Conservation (phyloP, 2,329 filamentous ascomycete genomes). For the Scytalidium lignicola region DNA sequence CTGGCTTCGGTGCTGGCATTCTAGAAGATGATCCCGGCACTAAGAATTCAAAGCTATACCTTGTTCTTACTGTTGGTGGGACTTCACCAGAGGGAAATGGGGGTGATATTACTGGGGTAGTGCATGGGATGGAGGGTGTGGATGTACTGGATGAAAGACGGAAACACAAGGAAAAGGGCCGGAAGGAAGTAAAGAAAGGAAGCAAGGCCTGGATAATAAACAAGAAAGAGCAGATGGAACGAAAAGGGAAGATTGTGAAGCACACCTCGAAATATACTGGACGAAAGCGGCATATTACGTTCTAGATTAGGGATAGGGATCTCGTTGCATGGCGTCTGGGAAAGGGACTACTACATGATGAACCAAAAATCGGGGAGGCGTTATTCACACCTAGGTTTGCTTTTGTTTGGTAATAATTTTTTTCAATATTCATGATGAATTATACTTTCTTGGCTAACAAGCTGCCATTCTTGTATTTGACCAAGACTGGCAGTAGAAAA, state of each 20-base stretch:
- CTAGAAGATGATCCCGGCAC: conserved; percentile 94
- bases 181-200: conserved; percentile 66
- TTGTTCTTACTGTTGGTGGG: conserved; percentile 85
- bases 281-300: conserved; percentile 73
- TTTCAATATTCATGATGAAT: no score
- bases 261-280: conserved; percentile 89
- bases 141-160: conserved; percentile 69
- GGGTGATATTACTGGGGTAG: conserved; percentile 85
- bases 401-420: no score
- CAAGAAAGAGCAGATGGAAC: conserved; percentile 91
- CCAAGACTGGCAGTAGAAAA: no score
- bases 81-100: conserved; percentile 42
- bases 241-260: conserved; percentile 93
- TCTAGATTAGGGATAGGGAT: conserved; percentile 41
- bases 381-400: no score
- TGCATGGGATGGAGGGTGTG: conserved; percentile 83
- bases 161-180: conserved; percentile 41
- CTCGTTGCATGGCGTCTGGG: conserved; percentile 24
- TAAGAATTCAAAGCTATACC: conserved; percentile 94
- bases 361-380: no score
- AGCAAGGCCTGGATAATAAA: conserved; percentile 78
- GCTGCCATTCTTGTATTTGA: no score
- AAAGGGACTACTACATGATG: neutral
- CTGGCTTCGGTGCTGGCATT: conserved; percentile 91
- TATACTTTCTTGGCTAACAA: no score